These are phyloP conservation scores for Vigna radiata DNA, from an alignment of 306 rosid species.

Conservation along the genomic window DNA sequence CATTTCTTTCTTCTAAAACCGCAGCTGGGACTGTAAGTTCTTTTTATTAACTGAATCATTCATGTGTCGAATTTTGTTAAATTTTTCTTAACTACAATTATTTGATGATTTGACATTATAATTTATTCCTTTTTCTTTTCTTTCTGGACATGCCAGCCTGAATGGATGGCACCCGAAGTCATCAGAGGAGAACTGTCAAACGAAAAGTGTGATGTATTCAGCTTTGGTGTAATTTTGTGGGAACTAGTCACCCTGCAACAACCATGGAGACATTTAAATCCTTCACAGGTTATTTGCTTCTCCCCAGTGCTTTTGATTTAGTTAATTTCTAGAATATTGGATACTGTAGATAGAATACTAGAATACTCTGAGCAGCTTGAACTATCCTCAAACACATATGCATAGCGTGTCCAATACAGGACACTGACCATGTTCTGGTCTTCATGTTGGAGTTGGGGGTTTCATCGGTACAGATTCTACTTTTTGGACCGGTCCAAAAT, in stretches of 20 bases:
- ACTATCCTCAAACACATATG: no score
- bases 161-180: slow-evolving; percentile 99
- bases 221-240: slow-evolving; percentile 97
- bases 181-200: slow-evolving; percentile 86
- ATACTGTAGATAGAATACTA: background rate
- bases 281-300: slow-evolving; percentile 73
- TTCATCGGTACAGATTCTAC: no score
- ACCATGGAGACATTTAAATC: slow-evolving; percentile 83
- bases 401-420: no score
- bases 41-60: slow-evolving; percentile 23
- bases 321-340: slow-evolving; percentile 29
- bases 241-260: slow-evolving; percentile 87
- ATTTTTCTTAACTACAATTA: slow-evolving; percentile 2
- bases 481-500: background rate
- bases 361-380: slow-evolving; percentile 6
- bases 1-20: slow-evolving; percentile 89
- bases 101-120: slow-evolving; percentile 42
- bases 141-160: slow-evolving; percentile 57
- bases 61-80: slow-evolving; percentile 1
- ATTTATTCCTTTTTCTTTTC: background rate
- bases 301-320: slow-evolving; percentile 10
- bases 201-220: slow-evolving; percentile 91
- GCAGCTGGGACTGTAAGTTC: slow-evolving; percentile 97
- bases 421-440: no score
- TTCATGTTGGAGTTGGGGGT: no score